Conservation (phyloP, 768 basidiomycete species). For the Boletus rubescentipes region DNA sequence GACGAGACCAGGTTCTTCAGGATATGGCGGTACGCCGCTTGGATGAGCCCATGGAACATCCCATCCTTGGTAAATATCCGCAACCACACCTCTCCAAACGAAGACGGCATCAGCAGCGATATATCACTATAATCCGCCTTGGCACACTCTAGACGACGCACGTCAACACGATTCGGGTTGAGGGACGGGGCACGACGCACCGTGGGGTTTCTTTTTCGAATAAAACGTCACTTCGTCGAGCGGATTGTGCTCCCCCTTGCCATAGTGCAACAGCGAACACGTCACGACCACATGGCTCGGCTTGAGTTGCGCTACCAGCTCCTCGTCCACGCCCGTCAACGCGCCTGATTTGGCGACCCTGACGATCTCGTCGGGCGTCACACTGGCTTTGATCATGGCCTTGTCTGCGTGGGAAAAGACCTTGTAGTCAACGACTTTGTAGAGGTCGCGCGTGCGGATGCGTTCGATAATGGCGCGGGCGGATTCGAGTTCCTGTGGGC, state of each 20-base stretch:
- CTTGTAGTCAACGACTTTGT: slow-evolving; percentile 68
- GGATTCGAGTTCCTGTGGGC: slow-evolving; percentile 51
- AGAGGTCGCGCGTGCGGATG: slow-evolving; percentile 62
- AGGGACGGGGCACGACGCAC: slow-evolving; percentile 45
- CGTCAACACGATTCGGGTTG: not conserved
- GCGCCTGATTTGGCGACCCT: slow-evolving; percentile 36
- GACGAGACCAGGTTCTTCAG: slow-evolving; percentile 24
- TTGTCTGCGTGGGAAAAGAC: slow-evolving; percentile 39
- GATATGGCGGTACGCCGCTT: slow-evolving; percentile 61
- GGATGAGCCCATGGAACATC: slow-evolving; percentile 57
- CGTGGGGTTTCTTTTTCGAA: slow-evolving; percentile 57
- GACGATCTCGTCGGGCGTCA: slow-evolving; percentile 46
- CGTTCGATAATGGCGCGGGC: slow-evolving; percentile 63
- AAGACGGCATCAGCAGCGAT: slow-evolving; percentile 60
- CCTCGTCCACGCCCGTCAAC: slow-evolving; percentile 26
- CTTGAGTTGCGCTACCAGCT: slow-evolving; percentile 36
- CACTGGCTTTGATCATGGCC: slow-evolving; percentile 21
- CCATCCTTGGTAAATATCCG: slow-evolving; percentile 69
- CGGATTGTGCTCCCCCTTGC: slow-evolving; percentile 70
- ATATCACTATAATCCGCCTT: slow-evolving; percentile 55
- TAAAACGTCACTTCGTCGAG: slow-evolving; percentile 72
- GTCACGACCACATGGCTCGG: slow-evolving; percentile 63
- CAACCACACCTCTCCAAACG: slow-evolving; percentile 70
- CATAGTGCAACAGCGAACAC: slow-evolving; percentile 68
- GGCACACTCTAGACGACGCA: slow-evolving; percentile 36